A percentile compares a stretch with the other conserved stretches of the same genome.
Evolutionary conservation across 345 rosid genomes (phyloP).

Genomic region (Eucalyptus albens): DNA sequence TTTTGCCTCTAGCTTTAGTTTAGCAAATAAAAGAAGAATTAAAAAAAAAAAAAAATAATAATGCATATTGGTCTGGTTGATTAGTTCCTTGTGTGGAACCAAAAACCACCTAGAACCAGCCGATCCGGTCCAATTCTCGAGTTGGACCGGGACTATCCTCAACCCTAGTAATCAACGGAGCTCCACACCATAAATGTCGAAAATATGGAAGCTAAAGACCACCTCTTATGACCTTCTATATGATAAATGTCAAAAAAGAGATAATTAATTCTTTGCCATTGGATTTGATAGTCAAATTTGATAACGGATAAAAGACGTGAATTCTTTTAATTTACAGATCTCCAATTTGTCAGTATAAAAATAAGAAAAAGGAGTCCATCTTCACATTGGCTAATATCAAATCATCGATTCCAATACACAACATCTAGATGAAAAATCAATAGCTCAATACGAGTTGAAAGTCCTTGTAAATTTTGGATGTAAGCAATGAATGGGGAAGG

Average conservation of each 20-base stretch:
- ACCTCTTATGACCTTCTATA: not conserved
- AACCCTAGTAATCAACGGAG: not conserved
- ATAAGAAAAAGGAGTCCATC: not conserved
- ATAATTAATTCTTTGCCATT: not conserved
- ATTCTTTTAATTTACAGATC: not conserved
- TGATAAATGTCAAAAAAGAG: not conserved
- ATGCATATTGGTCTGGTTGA: not conserved
- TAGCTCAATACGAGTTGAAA: not conserved
- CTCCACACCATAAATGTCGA: not conserved
- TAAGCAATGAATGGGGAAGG: not conserved
- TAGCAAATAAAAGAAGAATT: not conserved
- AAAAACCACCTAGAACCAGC: accelerated
- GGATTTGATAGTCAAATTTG: not conserved
- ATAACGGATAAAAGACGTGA: not conserved
- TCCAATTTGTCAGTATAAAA: not conserved
- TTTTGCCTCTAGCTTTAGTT: not conserved
- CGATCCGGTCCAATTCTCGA: accelerated
- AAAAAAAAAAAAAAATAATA: not conserved
- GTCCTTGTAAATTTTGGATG: not conserved
- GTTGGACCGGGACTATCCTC: not conserved
- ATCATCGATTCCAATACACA: not conserved
- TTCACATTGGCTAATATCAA: not conserved
- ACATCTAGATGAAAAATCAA: not conserved
- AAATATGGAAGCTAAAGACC: not conserved
- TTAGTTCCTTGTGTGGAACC: not conserved